These are phyloP conservation scores for Tylopilus rubrobrunneus DNA, from an alignment of 768 basidiomycete species.

Conservation along the genomic window DNA sequence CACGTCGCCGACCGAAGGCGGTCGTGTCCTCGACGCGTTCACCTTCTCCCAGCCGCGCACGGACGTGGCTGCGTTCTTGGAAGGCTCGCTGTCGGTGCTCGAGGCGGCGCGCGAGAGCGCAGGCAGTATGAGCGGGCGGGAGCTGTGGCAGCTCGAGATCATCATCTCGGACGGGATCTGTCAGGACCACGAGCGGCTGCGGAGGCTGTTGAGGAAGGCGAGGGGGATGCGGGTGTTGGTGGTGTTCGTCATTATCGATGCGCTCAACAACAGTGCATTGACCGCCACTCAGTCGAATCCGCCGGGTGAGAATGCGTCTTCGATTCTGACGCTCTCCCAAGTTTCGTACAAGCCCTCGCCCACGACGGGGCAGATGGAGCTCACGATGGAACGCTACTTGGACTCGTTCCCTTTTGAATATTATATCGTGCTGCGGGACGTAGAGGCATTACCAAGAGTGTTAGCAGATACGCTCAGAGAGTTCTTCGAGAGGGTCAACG, in stretches of 20 bases:
- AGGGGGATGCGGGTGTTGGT: constrained; percentile 91
- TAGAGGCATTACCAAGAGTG: constrained; percentile 89
- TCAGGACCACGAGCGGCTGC: constrained; percentile 87
- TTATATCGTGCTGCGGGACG: constrained; percentile 87
- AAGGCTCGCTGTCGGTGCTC: constrained; percentile 70
- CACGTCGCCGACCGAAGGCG: constrained; percentile 24
- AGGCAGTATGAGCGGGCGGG: constrained; percentile 58
- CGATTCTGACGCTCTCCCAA: constrained; percentile 91
- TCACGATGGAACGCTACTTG: constrained; percentile 84
- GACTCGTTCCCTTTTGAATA: constrained; percentile 99
- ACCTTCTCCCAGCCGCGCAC: constrained; percentile 87
- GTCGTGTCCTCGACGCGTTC: constrained; percentile 72
- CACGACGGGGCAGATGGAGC: constrained; percentile 66
- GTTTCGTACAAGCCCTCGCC: constrained; percentile 67
- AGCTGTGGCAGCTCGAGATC: constrained; percentile 96
- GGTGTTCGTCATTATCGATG: constrained; percentile 94
- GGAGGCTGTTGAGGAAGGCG: constrained; percentile 75
- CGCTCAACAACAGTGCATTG: constrained; percentile 49
- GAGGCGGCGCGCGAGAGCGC: constrained; percentile 70
- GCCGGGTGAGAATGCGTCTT: constrained; percentile 43
- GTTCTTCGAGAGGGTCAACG: constrained; percentile 83
- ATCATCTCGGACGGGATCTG: constrained; percentile 99
- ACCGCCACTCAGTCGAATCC: too few species aligned
- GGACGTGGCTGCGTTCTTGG: constrained; percentile 78
- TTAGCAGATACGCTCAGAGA: constrained; percentile 85